Evolutionary conservation across 371 early-diverging fungal species (phyloP), one percentile per base, ranked within the genome.

Genomic region (Lichtheimia corymbifera): DNA sequence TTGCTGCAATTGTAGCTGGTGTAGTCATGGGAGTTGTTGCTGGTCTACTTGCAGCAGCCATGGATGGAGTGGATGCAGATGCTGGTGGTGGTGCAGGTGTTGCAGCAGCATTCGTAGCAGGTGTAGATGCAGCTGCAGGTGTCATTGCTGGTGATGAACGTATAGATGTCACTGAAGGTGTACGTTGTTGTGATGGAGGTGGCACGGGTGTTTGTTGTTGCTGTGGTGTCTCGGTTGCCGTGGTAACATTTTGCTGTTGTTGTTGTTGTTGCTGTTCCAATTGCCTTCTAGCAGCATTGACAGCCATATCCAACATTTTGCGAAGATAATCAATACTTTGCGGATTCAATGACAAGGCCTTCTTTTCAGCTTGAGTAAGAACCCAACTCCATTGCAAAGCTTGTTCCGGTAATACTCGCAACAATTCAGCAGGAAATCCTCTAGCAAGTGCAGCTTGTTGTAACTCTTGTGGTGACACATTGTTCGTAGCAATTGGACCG

Each of bases 101-200:
- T 52, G 77, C 64, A 40, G 74, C 59, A 17, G 85, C 52, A 22
- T 24, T 40, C n/a, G 50, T 6, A 51, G 57, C 30, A 12, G 58
- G 42, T 4, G 70, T 61, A 15, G 62, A 27, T 27, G 61, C 47
- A 49, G 58, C 53, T 54, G 43, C 51, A 15, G 17, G 18, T 41
- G 41, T 58, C 62, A 56, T 25, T 35, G n/a, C 20, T 54, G 58
- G 11, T 50, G 50, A 20, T 61, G 49, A 27, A 35, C 17, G 20
- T 50, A 28, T 43, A 43, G 58, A n/a, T 64, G 70, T 45, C 47
- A 45, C 17, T 41, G 43, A 27, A 64, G 63, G 41, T 63, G 58
- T 52, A 44, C 77, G 62, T 80, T 84, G 70, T 69, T 93, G 74
- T 71, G 74, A 70, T 91, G 87, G 35, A 97, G 89, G 73, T 98